Evolutionary conservation across 805 yeast genomes (phyloP).

Genomic region (Suhomyces faveliae): DNA sequence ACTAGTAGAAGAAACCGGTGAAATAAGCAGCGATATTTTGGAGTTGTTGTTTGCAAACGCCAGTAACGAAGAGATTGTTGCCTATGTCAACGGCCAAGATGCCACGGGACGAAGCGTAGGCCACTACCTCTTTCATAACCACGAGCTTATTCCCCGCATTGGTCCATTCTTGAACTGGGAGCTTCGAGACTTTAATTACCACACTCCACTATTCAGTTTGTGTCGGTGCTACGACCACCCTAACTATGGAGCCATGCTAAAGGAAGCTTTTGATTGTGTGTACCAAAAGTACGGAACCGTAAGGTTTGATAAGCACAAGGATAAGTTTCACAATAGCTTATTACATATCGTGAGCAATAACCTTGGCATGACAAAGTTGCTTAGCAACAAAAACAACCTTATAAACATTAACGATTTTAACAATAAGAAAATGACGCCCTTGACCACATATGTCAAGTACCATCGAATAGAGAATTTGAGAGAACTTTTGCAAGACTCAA

Average conservation of each 20-base stretch:
- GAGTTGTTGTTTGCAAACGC: conserved; percentile 41
- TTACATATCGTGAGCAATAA: conserved; percentile 66
- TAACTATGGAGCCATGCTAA: conserved; percentile 51
- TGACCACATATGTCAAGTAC: conserved; percentile 68
- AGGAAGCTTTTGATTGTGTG: conserved; percentile 45
- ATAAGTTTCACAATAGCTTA: conserved; percentile 69
- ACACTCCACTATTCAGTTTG: conserved; percentile 75
- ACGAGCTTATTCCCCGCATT: conserved; percentile 47
- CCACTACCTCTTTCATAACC: conserved; percentile 65
- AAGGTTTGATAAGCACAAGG: conserved; percentile 62
- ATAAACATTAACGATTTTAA: conserved; percentile 59
- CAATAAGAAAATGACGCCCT: conserved; percentile 59
- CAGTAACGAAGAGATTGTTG: conserved; percentile 43
- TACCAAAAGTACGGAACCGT: conserved; percentile 40
- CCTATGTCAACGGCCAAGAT: conserved; percentile 54
- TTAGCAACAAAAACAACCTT: conserved; percentile 26
- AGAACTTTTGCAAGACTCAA: conserved; percentile 46
- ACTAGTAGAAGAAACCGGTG: conserved; percentile 50
- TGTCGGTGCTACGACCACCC: conserved; percentile 80
- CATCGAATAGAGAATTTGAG: conserved; percentile 60
- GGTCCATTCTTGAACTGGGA: conserved; percentile 72
- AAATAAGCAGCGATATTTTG: conserved; percentile 45
- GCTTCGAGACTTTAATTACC: conserved; percentile 57
- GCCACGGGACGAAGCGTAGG: conserved; percentile 59
- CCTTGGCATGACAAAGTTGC: conserved; percentile 31